phyloP scores from a whole-genome alignment of 2,329 filamentous ascomycete species.

The Penicillium oxalicum region DNA sequence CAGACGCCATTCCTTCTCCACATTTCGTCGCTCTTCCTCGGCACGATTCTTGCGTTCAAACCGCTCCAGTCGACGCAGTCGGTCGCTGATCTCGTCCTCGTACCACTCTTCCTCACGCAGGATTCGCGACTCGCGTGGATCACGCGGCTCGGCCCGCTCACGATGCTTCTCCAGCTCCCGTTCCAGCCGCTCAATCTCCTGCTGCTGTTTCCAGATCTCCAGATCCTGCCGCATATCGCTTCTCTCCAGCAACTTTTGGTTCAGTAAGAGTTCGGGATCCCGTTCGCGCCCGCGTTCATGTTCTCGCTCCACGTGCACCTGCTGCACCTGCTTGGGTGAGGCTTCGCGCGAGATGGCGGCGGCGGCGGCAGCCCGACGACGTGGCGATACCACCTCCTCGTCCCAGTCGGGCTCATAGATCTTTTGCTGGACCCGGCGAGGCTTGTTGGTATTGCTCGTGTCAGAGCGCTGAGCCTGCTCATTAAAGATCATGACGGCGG shows the following conservation, averaged over 20 bases:
- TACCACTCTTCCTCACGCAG: slow-evolving; percentile 38
- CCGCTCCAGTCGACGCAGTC: slow-evolving; percentile 31
- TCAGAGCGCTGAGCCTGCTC: slow-evolving; percentile 27
- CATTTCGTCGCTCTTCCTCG: slow-evolving; percentile 15
- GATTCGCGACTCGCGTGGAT: slow-evolving; percentile 23
- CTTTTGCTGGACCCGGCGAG: slow-evolving; percentile 18
- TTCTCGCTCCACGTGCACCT: no score
- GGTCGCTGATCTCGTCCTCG: slow-evolving; percentile 37
- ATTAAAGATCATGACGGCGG: slow-evolving; percentile 30
- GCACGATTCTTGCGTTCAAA: slow-evolving; percentile 35
- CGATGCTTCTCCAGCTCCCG: slow-evolving; percentile 27
- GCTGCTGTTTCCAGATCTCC: slow-evolving; percentile 31
- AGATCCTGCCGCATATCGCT: slow-evolving; percentile 31
- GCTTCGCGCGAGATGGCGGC: slow-evolving; percentile 22
- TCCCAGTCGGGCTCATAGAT: slow-evolving; percentile 22
- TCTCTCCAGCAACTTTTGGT: slow-evolving; percentile 31
- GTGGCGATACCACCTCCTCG: slow-evolving; percentile 20
- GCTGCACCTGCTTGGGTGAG: slow-evolving; percentile 13
- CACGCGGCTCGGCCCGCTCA: slow-evolving; percentile 18
- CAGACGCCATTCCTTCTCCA: slow-evolving; percentile 15
- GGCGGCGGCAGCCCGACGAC: slow-evolving; percentile 15
- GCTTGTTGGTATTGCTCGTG: slow-evolving; percentile 23
- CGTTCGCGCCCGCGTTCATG: slow-evolving; percentile 25
- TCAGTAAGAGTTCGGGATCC: slow-evolving; percentile 31
- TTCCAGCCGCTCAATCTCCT: slow-evolving; percentile 33